A percentile compares a stretch with the other conserved stretches of the same genome.
Conservation (phyloP, 805 yeast genomes). For the Suhomyces prunicola region DNA sequence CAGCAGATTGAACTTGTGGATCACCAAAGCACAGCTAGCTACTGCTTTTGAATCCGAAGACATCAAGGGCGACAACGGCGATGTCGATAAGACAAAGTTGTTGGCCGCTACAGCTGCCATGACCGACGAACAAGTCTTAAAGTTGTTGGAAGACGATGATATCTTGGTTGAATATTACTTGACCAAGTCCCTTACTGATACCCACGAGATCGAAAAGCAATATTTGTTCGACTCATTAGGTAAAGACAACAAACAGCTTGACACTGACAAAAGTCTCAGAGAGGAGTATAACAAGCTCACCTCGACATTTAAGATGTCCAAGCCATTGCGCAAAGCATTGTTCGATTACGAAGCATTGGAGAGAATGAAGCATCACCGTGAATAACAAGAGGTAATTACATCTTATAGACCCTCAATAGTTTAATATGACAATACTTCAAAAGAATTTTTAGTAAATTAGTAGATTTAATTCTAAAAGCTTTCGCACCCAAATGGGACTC, state of each 20-base stretch:
- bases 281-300: slow-evolving; percentile 7
- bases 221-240: slow-evolving; percentile 14
- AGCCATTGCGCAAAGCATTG: slow-evolving; percentile 9
- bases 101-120: slow-evolving; percentile 16
- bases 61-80: slow-evolving; percentile 1
- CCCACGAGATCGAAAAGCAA: slow-evolving; percentile 17
- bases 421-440: not conserved
- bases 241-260: slow-evolving; percentile 2
- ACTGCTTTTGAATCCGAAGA: slow-evolving; percentile 6
- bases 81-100: slow-evolving; percentile 12
- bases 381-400: not conserved
- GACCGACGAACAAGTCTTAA: slow-evolving; percentile 22
- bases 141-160: slow-evolving; percentile 20
- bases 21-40: slow-evolving; percentile 7
- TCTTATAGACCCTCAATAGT: not conserved
- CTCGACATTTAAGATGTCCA: slow-evolving; percentile 3
- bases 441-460: not conserved
- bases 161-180: slow-evolving; percentile 20
- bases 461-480: not conserved
- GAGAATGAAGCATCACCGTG: slow-evolving; percentile 5
- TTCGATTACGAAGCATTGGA: slow-evolving; percentile 8
- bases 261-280: not conserved
- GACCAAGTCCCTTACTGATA: slow-evolving; percentile 14
- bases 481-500: not conserved
- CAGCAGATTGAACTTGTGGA: slow-evolving; percentile 18